Evolutionary conservation across 2,329 filamentous ascomycete genomes (phyloP).

Genomic region (Penicillium italicum): DNA sequence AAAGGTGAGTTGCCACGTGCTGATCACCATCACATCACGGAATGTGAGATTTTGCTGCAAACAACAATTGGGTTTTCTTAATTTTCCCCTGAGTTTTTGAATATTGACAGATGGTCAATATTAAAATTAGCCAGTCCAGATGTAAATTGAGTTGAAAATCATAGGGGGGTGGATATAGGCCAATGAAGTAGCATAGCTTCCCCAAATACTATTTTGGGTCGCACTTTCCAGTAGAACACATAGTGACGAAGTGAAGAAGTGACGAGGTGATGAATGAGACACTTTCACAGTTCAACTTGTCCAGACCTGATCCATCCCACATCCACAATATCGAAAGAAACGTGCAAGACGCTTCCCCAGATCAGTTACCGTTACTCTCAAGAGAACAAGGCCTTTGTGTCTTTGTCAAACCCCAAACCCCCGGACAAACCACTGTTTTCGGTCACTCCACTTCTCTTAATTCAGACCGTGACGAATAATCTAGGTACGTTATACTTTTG

Average conservation of each 20-base stretch:
- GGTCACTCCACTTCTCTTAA: conserved; percentile 8
- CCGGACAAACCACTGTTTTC: conserved; percentile 17
- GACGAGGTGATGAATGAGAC: neutral
- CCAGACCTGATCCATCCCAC: neutral
- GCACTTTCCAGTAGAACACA: conserved; percentile 2
- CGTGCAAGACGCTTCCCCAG: conserved; percentile 2
- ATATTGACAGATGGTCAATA: neutral
- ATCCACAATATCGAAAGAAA: no score
- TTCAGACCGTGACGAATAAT: conserved; percentile 9
- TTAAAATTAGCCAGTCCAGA: neutral
- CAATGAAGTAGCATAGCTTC: neutral
- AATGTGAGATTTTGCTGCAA: conserved; percentile 6
- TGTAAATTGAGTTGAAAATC: neutral
- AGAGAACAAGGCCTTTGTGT: conserved; percentile 15
- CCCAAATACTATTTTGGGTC: neutral
- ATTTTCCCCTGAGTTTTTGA: neutral
- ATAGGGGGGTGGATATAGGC: neutral
- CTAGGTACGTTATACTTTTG: conserved; percentile 6
- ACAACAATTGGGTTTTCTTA: neutral
- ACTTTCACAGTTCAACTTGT: neutral
- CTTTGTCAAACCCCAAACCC: conserved; percentile 15
- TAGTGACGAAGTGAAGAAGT: neutral
- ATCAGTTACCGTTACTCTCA: conserved; percentile 4
- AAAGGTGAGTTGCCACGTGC: neutral
- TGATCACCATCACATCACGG: neutral